phyloP scores from a whole-genome alignment of 106 monocot genomes.

The Platanthera zijinensis region DNA sequence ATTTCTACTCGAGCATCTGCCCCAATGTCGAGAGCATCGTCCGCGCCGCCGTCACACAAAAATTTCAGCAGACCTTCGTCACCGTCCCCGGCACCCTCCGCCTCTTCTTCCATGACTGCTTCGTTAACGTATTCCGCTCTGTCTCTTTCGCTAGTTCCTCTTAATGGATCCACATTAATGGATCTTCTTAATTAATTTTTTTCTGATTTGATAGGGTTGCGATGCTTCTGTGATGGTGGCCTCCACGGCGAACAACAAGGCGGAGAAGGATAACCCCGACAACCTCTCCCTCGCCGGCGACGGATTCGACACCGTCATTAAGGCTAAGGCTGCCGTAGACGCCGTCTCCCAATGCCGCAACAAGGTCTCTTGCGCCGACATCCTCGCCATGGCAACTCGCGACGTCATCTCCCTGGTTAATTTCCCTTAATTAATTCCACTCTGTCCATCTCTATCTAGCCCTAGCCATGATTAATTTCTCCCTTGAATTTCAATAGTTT shows the following conservation, averaged over 20 bases:
- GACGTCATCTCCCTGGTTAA: slow-evolving; percentile 69
- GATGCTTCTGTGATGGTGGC: slow-evolving; percentile 76
- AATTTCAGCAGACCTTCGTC: slow-evolving; percentile 63
- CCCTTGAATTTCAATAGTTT: background rate
- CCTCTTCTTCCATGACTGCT: slow-evolving; percentile 94
- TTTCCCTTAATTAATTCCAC: background rate
- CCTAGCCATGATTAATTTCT: background rate
- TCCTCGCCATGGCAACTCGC: slow-evolving; percentile 74
- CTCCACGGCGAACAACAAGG: slow-evolving; percentile 54
- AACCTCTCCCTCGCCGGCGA: slow-evolving; percentile 83
- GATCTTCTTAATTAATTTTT: background rate
- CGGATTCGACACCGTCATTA: slow-evolving; percentile 86
- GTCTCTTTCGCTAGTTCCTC: background rate
- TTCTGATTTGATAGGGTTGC: slow-evolving; percentile 43
- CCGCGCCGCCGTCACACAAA: slow-evolving; percentile 32
- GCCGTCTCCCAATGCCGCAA: slow-evolving; percentile 63
- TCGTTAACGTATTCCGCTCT: slow-evolving; percentile 29
- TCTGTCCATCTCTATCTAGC: background rate
- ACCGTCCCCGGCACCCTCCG: slow-evolving; percentile 67
- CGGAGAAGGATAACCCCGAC: slow-evolving; percentile 76
- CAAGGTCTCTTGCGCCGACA: slow-evolving; percentile 94
- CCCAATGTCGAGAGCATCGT: slow-evolving; percentile 79
- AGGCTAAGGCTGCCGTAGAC: slow-evolving; percentile 89
- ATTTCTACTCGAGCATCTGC: slow-evolving; percentile 66
- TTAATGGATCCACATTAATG: too few species aligned